phyloP scores from a whole-genome alignment of 176 grass and related monocot genomes.

The Ampelocalamus luodianensis region DNA sequence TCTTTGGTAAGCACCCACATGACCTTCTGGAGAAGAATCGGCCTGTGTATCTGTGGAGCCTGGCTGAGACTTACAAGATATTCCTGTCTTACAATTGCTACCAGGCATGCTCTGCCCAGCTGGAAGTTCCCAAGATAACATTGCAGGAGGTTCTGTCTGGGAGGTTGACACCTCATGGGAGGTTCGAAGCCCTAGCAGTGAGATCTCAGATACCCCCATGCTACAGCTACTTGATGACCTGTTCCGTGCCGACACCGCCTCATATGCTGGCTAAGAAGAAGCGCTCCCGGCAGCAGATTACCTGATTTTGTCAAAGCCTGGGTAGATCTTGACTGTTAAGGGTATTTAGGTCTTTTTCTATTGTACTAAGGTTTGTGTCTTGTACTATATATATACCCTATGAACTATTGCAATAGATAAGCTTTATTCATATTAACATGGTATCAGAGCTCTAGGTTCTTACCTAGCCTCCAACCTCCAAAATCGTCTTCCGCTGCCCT shows the following conservation, averaged over 20 bases:
- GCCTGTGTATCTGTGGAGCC: not conserved
- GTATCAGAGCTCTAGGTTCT: too few relatives aligned
- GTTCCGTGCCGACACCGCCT: conserved; percentile 17
- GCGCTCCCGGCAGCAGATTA: not conserved
- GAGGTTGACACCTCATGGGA: conserved; percentile 9
- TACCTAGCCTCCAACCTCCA: too few relatives aligned
- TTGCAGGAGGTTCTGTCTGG: conserved; percentile 40
- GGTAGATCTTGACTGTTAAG: not conserved
- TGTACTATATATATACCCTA: too few relatives aligned
- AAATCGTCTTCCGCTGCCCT: too few relatives aligned
- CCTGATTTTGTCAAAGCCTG: not conserved
- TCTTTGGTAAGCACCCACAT: conserved; percentile 23
- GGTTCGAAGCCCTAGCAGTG: conserved; percentile 34
- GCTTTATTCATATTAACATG: too few relatives aligned
- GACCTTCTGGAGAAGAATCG: not conserved
- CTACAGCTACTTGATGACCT: conserved; percentile 39
- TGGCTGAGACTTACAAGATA: conserved; percentile 17
- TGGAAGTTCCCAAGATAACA: not conserved
- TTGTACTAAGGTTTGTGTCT: too few relatives aligned
- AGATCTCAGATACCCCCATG: conserved; percentile 37
- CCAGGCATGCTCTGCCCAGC: not conserved
- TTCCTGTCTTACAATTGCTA: conserved; percentile 41
- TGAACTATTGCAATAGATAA: too few relatives aligned
- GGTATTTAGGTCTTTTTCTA: too few relatives aligned
- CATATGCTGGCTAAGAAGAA: not conserved